Percentiles rank a stretch among this genome's conserved stretches.
Evolutionary conservation across 805 yeast genomes (phyloP).

Genomic region (Ogataea salicorniae): DNA sequence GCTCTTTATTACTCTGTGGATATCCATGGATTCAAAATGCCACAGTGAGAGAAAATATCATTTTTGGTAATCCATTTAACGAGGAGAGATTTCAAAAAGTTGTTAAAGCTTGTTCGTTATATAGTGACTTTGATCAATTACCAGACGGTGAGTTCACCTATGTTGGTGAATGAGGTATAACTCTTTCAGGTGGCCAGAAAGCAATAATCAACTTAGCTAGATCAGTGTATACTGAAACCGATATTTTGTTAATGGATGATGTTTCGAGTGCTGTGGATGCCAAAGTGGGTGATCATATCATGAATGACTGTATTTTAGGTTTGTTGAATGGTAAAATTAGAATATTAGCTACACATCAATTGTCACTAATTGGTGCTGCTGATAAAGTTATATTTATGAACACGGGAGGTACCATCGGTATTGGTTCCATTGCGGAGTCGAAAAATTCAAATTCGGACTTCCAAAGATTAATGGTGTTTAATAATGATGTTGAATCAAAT

Average conservation of each 20-base stretch:
- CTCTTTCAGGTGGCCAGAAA: constrained; percentile 83
- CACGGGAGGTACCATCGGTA: constrained; percentile 50
- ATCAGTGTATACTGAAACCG: constrained; percentile 66
- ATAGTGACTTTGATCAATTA: constrained; percentile 55
- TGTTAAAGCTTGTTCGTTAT: constrained; percentile 59
- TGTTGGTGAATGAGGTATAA: constrained; percentile 82
- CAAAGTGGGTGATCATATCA: constrained; percentile 75
- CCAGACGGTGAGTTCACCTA: constrained; percentile 73
- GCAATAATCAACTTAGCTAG: constrained; percentile 77
- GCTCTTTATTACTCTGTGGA: constrained; percentile 42
- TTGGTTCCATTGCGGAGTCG: constrained; percentile 60
- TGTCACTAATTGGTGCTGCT: constrained; percentile 61
- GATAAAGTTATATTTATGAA: constrained; percentile 62
- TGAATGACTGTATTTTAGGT: constrained; percentile 61
- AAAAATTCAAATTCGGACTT: constrained; percentile 40
- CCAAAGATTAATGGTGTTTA: constrained; percentile 43
- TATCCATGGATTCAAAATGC: constrained; percentile 79
- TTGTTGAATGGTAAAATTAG: constrained; percentile 54
- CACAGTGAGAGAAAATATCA: constrained; percentile 66
- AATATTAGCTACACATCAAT: constrained; percentile 76
- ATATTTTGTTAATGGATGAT: constrained; percentile 69
- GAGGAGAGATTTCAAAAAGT: constrained; percentile 45
- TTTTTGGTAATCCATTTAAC: constrained; percentile 53
- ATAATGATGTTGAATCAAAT: constrained; percentile 8
- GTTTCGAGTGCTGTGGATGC: constrained; percentile 85